These are phyloP conservation scores for Corynascus novoguineensis DNA, from an alignment of 495 filamentous ascomycete species.

Conservation along the genomic window DNA sequence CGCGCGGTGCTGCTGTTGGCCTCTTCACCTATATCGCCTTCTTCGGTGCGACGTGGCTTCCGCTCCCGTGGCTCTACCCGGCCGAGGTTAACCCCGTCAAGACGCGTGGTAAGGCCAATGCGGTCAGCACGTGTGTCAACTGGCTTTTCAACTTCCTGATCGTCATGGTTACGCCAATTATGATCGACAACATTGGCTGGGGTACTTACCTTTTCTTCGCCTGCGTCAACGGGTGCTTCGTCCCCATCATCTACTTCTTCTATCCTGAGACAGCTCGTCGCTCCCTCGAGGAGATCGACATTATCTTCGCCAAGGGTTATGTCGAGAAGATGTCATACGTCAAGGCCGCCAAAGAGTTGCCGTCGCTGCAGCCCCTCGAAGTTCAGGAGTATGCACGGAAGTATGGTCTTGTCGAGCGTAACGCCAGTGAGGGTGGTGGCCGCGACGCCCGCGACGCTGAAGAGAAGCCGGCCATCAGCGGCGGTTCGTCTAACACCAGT, in stretches of 20 bases:
- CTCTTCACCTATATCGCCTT: conserved; percentile 74
- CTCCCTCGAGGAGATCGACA: conserved; percentile 73
- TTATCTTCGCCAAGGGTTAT: conserved; percentile 73
- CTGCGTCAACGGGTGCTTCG: conserved; percentile 60
- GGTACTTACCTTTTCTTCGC: conserved; percentile 79
- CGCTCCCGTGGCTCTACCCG: conserved; percentile 61
- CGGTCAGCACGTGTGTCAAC: conserved; percentile 68
- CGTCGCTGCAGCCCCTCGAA: conserved; percentile 57
- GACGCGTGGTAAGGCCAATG: conserved; percentile 70
- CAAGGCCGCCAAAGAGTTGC: conserved; percentile 61
- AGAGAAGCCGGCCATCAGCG: conserved; percentile 3
- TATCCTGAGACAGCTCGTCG: conserved; percentile 68
- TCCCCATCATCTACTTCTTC: conserved; percentile 71
- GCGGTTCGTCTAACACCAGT: neutral
- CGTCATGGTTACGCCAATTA: conserved; percentile 76
- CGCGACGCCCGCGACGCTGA: conserved; percentile 4
- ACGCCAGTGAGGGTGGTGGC: neutral
- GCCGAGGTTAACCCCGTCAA: conserved; percentile 69
- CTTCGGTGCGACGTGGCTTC: conserved; percentile 72
- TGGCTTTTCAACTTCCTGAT: conserved; percentile 79
- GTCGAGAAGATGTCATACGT: conserved; percentile 72
- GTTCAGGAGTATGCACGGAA: conserved; percentile 56
- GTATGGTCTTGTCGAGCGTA: conserved; percentile 50
- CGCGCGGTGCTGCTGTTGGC: conserved; percentile 69
- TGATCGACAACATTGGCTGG: conserved; percentile 63